These are phyloP conservation scores for Fusarium coicis DNA, from an alignment of 2,329 filamentous ascomycete species.

Conservation along the genomic window DNA sequence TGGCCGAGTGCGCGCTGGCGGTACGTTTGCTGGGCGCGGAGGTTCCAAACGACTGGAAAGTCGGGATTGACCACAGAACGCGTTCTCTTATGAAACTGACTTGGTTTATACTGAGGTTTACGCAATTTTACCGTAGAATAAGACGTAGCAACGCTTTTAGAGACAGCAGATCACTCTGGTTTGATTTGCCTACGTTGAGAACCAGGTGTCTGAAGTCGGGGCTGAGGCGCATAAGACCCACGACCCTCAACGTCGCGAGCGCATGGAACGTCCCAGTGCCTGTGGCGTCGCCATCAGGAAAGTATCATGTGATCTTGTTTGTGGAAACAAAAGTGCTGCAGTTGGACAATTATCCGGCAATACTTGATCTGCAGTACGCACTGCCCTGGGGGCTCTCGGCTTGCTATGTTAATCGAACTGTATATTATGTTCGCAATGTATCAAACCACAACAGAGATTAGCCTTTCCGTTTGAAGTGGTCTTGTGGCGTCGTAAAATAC, in stretches of 20 bases:
- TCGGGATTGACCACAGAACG: too few relatives aligned
- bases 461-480: not conserved
- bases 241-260: too few relatives aligned
- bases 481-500: accelerated
- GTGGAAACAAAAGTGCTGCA: not conserved
- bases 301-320: not conserved
- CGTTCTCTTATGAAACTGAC: accelerated
- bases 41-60: not conserved
- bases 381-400: accelerated
- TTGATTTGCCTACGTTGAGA: not conserved
- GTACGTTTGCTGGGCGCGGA: not conserved
- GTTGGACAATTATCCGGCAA: accelerated
- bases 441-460: not conserved
- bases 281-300: not conserved
- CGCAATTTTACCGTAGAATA: accelerated
- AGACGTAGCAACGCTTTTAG: not conserved
- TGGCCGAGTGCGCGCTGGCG: not conserved
- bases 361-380: accelerated
- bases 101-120: not conserved
- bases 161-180: not conserved
- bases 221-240: too few relatives aligned
- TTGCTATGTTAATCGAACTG: not conserved
- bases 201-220: too few relatives aligned
- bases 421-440: not conserved
- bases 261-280: too few relatives aligned